Conservation (phyloP, 805 yeast genomes). For the Torulaspora quercuum region DNA sequence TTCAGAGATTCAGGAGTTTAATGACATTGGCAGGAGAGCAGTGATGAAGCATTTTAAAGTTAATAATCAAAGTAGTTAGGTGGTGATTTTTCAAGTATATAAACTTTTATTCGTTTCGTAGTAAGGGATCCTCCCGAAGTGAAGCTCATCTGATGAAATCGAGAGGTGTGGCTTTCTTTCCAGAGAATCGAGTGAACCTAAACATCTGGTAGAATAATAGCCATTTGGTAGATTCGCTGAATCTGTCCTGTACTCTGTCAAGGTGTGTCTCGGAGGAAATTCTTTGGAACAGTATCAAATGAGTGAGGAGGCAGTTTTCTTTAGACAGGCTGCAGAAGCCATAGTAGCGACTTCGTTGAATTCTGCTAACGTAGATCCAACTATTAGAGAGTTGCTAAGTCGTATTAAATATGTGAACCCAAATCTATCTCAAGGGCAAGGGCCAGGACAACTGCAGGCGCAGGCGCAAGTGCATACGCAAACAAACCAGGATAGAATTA, state of each 20-base stretch:
- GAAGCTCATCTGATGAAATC: too few relatives aligned
- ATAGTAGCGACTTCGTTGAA: conserved; percentile 31
- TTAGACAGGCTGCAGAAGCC: conserved; percentile 35
- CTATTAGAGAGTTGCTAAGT: conserved; percentile 30
- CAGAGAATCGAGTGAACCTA: too few relatives aligned
- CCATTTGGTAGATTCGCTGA: too few relatives aligned
- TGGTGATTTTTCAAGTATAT: too few relatives aligned
- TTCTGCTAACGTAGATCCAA: conserved; percentile 29
- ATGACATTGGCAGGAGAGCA: conserved; percentile 20
- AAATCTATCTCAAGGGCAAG: conserved; percentile 3
- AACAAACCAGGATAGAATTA: background rate
- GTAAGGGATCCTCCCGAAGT: too few relatives aligned
- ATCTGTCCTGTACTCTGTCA: too few relatives aligned
- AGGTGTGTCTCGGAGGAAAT: too few relatives aligned
- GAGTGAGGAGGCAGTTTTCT: conserved; percentile 31
- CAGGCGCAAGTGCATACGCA: conserved; percentile 3
- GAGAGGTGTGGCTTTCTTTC: too few relatives aligned
- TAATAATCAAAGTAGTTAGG: too few relatives aligned
- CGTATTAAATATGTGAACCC: conserved; percentile 27
- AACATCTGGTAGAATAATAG: too few relatives aligned
- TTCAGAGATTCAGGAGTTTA: conserved; percentile 26
- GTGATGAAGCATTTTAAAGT: conserved; percentile 21
- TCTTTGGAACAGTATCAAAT: conserved; percentile 12
- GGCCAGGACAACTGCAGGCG: background rate
- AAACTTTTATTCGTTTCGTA: too few relatives aligned